phyloP scores from a whole-genome alignment of 2,329 filamentous ascomycete species.

The Acrocalymma vagum region DNA sequence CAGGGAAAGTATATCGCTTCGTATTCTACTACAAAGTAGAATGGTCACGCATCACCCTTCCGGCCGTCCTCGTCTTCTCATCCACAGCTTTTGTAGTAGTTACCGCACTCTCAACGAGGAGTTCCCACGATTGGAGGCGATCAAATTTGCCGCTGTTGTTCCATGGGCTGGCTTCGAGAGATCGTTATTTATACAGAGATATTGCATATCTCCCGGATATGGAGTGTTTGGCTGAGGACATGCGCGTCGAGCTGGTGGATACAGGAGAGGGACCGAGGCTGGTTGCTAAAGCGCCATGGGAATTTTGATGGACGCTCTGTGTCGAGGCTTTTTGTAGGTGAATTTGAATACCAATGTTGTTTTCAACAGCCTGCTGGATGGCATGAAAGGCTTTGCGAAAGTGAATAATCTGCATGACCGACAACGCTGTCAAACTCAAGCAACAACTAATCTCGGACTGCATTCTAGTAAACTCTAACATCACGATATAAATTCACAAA shows the following conservation, averaged over 20 bases:
- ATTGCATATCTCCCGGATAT: background rate
- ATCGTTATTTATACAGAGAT: background rate
- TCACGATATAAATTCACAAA: too few species aligned
- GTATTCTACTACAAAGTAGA: constrained; percentile 6
- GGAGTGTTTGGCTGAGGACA: constrained; percentile 1
- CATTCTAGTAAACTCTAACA: too few species aligned
- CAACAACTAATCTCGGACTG: too few species aligned
- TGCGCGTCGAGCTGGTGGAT: background rate
- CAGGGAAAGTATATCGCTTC: constrained; percentile 1
- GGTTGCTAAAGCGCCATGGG: too few species aligned
- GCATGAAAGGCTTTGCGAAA: too few species aligned
- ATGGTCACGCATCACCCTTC: constrained; percentile 2
- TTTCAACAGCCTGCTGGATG: too few species aligned
- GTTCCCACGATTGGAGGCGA: constrained; percentile 5
- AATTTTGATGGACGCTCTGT: too few species aligned
- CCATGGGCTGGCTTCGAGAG: constrained; percentile 5
- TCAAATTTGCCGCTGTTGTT: constrained; percentile 9
- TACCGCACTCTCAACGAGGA: constrained; percentile 2
- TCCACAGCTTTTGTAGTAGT: constrained; percentile 1
- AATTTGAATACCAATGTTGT: too few species aligned
- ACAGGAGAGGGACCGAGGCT: too few species aligned
- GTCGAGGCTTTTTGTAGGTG: too few species aligned
- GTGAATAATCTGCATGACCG: too few species aligned
- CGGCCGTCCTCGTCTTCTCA: constrained; percentile 1
- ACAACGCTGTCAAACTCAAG: too few species aligned